Evolutionary conservation across 2,329 filamentous ascomycete species (phyloP).

Genomic region (Claviceps quebecensis): DNA sequence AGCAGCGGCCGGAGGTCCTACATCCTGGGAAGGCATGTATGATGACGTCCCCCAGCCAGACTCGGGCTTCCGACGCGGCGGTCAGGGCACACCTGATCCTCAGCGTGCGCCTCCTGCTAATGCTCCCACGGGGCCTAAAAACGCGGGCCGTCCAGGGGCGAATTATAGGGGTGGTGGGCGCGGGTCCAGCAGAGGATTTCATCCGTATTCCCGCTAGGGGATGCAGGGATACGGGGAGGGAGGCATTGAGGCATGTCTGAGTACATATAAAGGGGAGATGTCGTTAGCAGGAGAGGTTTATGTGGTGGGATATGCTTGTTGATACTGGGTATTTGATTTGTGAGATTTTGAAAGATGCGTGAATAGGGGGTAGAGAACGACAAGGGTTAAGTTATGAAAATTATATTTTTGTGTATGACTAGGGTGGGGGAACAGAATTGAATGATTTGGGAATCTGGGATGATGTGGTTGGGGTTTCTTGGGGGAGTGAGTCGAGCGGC

Average conservation of each 20-base stretch:
- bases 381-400: no score
- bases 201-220: conserved; percentile 49
- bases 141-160: conserved; percentile 77
- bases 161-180: conserved; percentile 88
- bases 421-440: no score
- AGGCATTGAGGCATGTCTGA: not conserved
- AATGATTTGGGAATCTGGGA: no score
- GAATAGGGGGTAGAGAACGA: no score
- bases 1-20: conserved; percentile 44
- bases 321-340: no score
- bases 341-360: no score
- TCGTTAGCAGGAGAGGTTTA: no score
- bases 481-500: no score
- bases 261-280: not conserved
- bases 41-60: conserved; percentile 83
- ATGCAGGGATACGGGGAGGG: not conserved
- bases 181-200: conserved; percentile 60
- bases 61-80: conserved; percentile 30
- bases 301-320: no score
- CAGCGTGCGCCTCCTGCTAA: conserved; percentile 37
- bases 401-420: no score
- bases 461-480: no score
- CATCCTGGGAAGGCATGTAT: conserved; percentile 96
- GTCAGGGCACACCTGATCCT: conserved; percentile 27
- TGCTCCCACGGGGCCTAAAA: conserved; percentile 88